Evolutionary conservation across 345 rosid genomes (phyloP).

Genomic region (Salix koriyanagi): DNA sequence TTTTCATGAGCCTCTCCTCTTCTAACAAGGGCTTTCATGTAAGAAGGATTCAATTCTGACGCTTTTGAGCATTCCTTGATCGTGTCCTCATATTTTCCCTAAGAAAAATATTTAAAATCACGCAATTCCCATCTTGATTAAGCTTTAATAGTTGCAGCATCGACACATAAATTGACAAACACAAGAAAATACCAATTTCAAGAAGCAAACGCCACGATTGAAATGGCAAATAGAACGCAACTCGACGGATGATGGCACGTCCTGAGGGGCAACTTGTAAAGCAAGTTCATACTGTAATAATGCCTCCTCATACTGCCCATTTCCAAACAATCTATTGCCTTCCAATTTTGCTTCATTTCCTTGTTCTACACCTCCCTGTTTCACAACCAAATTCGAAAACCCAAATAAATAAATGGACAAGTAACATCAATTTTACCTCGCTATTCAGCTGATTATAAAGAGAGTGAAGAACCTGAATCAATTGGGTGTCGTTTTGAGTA

Average conservation of each 20-base stretch:
- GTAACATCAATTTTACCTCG: background rate
- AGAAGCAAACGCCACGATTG: conserved; percentile 74
- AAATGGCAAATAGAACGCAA: conserved; percentile 69
- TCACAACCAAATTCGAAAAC: background rate
- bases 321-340: conserved; percentile 70
- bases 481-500: conserved; percentile 26
- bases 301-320: conserved; percentile 74
- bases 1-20: conserved; percentile 91
- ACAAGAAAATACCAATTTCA: conserved; percentile 53
- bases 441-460: background rate
- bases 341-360: conserved; percentile 70
- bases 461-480: conserved; percentile 32
- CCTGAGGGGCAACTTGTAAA: conserved; percentile 41
- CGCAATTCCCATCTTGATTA: background rate
- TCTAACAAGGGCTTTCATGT: conserved; percentile 66
- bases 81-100: conserved; percentile 77
- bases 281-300: conserved; percentile 60
- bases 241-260: conserved; percentile 40
- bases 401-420: background rate
- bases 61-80: conserved; percentile 87
- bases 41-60: conserved; percentile 67
- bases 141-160: background rate
- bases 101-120: background rate
- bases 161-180: background rate
- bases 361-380: conserved; percentile 50